These are phyloP conservation scores for Ustilago hordei DNA, from an alignment of 1,284 basidiomycete genomes.

Conservation along the genomic window DNA sequence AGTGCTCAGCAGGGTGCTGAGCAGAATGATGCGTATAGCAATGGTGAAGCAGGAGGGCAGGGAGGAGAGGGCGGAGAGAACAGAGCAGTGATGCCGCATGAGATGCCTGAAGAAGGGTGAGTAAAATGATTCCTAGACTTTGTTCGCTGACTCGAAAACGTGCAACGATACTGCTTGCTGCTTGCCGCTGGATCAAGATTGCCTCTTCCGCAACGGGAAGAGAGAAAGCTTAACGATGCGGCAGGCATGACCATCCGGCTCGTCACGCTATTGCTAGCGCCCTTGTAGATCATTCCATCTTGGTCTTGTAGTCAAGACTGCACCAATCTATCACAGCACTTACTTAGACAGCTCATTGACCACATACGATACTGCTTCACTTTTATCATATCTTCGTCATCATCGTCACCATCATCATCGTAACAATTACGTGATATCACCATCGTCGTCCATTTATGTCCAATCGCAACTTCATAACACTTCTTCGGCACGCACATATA, in stretches of 20 bases:
- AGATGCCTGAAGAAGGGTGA: conserved; percentile 99
- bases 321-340: background rate
- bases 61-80: conserved; percentile 15
- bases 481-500: conserved; percentile 13
- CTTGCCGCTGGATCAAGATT: conserved; percentile 17
- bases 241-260: background rate
- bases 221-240: conserved; percentile 27
- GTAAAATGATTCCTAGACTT: conserved; percentile 68
- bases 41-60: background rate
- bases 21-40: conserved; percentile 2
- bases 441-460: conserved; percentile 7
- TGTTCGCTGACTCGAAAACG: conserved; percentile 6
- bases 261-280: too few species aligned
- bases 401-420: conserved; percentile 14
- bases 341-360: conserved; percentile 37
- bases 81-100: conserved; percentile 83
- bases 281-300: too few species aligned
- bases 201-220: conserved; percentile 6
- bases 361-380: conserved; percentile 8
- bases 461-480: conserved; percentile 3
- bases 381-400: conserved; percentile 9
- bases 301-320: background rate
- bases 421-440: conserved; percentile 15
- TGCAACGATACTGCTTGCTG: background rate
- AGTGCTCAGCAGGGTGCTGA: conserved; percentile 10